Conservation (phyloP, 441 rosid genomes). For the Bocquillonia castaneifolia region DNA sequence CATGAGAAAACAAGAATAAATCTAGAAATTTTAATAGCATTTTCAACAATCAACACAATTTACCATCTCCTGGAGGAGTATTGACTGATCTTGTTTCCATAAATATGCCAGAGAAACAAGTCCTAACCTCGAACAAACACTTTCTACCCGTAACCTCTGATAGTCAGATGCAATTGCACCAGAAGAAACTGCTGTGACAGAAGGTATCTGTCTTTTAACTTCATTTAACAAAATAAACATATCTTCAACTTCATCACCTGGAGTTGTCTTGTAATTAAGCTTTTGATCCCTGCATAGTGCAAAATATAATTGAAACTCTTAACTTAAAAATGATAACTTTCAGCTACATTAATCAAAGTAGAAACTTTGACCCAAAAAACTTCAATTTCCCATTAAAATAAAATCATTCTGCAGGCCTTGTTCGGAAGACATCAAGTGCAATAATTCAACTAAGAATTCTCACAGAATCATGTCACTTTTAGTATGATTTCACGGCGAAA, state of each 20-base stretch:
- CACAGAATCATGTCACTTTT: neutral
- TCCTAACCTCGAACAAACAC: constrained; percentile 96
- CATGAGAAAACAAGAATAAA: constrained; percentile 12
- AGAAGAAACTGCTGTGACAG: constrained; percentile 72
- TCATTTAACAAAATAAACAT: constrained; percentile 76
- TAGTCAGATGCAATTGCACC: constrained; percentile 98
- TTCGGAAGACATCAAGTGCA: neutral
- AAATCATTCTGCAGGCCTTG: neutral
- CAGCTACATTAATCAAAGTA: neutral
- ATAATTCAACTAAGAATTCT: neutral
- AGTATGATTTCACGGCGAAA: neutral
- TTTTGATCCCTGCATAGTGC: constrained; percentile 54
- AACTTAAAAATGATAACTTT: neutral
- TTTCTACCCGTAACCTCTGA: constrained; percentile 90
- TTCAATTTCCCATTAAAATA: neutral
- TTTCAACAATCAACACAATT: constrained; percentile 21
- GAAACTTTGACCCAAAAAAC: neutral
- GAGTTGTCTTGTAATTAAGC: constrained; percentile 65
- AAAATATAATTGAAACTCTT: constrained; percentile 8
- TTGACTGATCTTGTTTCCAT: constrained; percentile 96
- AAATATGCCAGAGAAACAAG: constrained; percentile 93
- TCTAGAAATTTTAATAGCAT: constrained; percentile 12
- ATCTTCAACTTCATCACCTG: constrained; percentile 96
- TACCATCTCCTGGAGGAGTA: constrained; percentile 97
- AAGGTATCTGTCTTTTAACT: constrained; percentile 79